Percentiles rank a stretch among this genome's conserved stretches.
These are phyloP conservation scores for Solanum sejunctum DNA, from an alignment of 257 asterid species.

Conservation along the genomic window DNA sequence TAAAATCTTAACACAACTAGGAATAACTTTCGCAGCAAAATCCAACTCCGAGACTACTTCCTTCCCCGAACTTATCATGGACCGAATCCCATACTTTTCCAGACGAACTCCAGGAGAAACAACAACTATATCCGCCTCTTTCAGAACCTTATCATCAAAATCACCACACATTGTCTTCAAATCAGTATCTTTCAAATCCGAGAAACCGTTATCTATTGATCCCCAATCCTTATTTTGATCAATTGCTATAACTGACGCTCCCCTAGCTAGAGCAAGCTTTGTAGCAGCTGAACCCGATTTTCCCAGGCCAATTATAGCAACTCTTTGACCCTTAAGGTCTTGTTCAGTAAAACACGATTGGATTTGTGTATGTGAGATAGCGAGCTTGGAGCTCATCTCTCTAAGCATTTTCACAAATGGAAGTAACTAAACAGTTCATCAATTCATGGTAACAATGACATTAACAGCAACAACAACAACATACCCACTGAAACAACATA, in stretches of 20 bases:
- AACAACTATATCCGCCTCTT: slow-evolving; percentile 12
- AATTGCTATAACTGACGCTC: slow-evolving; percentile 32
- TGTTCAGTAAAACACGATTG: slow-evolving; percentile 14
- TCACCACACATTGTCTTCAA: slow-evolving; percentile 16
- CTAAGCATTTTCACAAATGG: background rate
- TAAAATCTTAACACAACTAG: slow-evolving; percentile 14
- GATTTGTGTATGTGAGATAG: background rate
- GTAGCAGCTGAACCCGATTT: slow-evolving; percentile 22
- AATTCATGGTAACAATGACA: too few relatives aligned
- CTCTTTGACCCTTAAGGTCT: slow-evolving; percentile 25
- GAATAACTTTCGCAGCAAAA: slow-evolving; percentile 28
- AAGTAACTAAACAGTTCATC: too few relatives aligned
- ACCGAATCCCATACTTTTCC: slow-evolving; percentile 15
- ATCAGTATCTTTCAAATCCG: slow-evolving; percentile 4
- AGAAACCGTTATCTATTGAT: background rate
- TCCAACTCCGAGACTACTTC: slow-evolving; percentile 24
- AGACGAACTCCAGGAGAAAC: slow-evolving; percentile 28
- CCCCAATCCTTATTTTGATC: slow-evolving; percentile 19
- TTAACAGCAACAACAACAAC: too few relatives aligned
- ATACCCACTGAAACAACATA: too few relatives aligned
- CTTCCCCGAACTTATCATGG: slow-evolving; percentile 24
- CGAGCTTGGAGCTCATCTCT: background rate
- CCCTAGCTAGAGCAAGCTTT: slow-evolving; percentile 31
- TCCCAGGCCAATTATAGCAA: slow-evolving; percentile 28
- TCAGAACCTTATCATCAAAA: slow-evolving; percentile 11